phyloP scores from a whole-genome alignment of 352 stramenopile species.

The Peronosclerospora sorghi region DNA sequence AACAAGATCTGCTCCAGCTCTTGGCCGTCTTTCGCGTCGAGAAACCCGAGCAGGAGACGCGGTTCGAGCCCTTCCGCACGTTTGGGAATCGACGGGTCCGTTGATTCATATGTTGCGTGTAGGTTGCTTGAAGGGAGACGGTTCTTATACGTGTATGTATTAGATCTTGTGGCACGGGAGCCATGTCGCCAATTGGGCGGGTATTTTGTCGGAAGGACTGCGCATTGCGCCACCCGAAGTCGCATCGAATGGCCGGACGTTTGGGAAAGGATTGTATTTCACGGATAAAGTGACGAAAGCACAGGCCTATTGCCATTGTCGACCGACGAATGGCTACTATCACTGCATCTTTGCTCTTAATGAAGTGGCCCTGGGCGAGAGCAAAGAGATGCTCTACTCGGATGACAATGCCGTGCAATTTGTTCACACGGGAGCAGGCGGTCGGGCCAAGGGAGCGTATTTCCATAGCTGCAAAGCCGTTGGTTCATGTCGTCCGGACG shows the following conservation, averaged over 20 bases:
- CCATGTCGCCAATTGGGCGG: conserved; percentile 68
- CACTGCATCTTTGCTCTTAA: conserved; percentile 47
- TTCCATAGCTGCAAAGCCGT: conserved; percentile 63
- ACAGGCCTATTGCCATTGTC: conserved; percentile 50
- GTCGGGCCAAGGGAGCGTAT: conserved; percentile 22
- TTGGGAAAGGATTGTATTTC: conserved; percentile 83
- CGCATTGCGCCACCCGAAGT: conserved; percentile 72
- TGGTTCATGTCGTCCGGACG: conserved; percentile 46
- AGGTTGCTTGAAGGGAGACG: not conserved
- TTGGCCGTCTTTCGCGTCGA: conserved; percentile 52
- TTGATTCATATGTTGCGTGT: not conserved
- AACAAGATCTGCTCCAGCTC: conserved; percentile 40
- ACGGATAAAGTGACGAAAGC: conserved; percentile 77
- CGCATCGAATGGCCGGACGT: conserved; percentile 58
- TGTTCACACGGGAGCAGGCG: conserved; percentile 31
- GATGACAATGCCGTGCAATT: conserved; percentile 38
- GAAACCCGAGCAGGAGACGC: conserved; percentile 33
- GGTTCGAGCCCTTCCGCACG: conserved; percentile 37
- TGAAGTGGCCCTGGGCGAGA: conserved; percentile 61
- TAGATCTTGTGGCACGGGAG: conserved; percentile 86
- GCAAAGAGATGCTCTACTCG: conserved; percentile 45
- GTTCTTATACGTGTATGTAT: no score
- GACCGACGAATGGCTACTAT: conserved; percentile 30
- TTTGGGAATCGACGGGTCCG: conserved; percentile 45
- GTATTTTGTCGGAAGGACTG: conserved; percentile 72